Evolutionary conservation across 2,329 filamentous ascomycete genomes (phyloP), one percentile per base, ranked within the genome.

Genomic region (Fusarium graminum): DNA sequence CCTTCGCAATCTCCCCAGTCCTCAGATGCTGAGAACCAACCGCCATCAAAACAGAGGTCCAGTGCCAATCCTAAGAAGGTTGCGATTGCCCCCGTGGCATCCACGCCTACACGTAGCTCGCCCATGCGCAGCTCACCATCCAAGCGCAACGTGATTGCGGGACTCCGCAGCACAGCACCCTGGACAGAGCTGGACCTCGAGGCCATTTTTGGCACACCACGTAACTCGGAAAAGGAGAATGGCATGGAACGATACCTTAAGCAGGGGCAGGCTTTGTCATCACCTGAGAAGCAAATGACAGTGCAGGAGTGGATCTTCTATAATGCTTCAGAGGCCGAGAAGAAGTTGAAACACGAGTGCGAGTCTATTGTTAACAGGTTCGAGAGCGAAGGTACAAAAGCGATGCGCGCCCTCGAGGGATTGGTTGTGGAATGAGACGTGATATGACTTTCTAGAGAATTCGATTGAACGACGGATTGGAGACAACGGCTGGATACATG

Each of bases 271-370:
- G 86, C 86, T 14, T 79, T 99, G 52, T 90, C 86, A 3, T 91
- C 85, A 52, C 86, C 89, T 0, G 95, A 98, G 80, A 93, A 91
- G 81, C 83, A 85, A 36, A 97, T 99, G 94, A 94, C 89, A 7
- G 92, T 98, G 0, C 93, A 97, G 76, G 89, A 97, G 77, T 99
- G 94, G 93, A 91, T 99, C 38, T 83, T 89, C 58, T 86, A 90
- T 78, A 94, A 95, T 69, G 95, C 95, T 0, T 85, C 86, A 62
- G 83, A 90, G 74, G 93, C 92, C 0, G 94, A 98, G 80, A 87
- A 89, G 77, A 90, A 88, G 76, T 81, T 99, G 54, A 90, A 90
- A 74, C 80, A 84, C 34, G 91, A 96, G 75, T 97, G 93, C 74
- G 94, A 98, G 80, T 81, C 87, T 26, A 86, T 97, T 77, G 92